A percentile compares a stretch with the other conserved stretches of the same genome.
Conservation (phyloP, 108 stramenopile genomes). For the Asterionellopsis glacialis region DNA sequence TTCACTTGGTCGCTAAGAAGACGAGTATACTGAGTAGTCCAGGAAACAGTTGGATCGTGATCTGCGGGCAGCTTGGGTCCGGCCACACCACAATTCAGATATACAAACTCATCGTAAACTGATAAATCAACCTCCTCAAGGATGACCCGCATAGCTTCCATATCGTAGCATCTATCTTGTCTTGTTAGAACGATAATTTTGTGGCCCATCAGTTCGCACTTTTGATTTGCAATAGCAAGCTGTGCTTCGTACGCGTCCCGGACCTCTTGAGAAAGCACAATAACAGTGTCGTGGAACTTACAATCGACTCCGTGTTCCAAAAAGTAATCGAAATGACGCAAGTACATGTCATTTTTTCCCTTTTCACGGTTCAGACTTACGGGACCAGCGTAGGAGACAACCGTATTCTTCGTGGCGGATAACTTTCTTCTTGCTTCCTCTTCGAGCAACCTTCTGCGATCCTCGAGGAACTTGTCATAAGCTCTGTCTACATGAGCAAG, state of each 20-base stretch:
- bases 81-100: constrained; percentile 43
- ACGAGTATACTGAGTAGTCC: constrained; percentile 36
- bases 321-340: constrained; percentile 48
- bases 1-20: constrained; percentile 25
- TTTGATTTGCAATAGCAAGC: neutral
- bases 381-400: constrained; percentile 48
- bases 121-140: constrained; percentile 11
- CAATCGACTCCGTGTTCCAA: constrained; percentile 43
- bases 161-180: constrained; percentile 43
- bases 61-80: constrained; percentile 16
- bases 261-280: constrained; percentile 32
- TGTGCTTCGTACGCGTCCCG: too few relatives aligned
- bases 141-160: constrained; percentile 35
- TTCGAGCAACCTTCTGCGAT: too few relatives aligned
- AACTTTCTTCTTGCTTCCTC: too few relatives aligned
- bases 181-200: constrained; percentile 21
- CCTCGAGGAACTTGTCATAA: too few relatives aligned
- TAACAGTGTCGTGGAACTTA: constrained; percentile 12
- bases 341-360: constrained; percentile 49
- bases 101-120: constrained; percentile 47
- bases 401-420: constrained; percentile 24
- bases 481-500: too few relatives aligned
- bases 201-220: constrained; percentile 1
- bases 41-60: constrained; percentile 8
- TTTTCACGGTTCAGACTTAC: constrained; percentile 29